Percentiles rank a stretch among this genome's conserved stretches.
Conservation (phyloP, 176 grass and related monocot genomes). For the Musa troglodytarum region DNA sequence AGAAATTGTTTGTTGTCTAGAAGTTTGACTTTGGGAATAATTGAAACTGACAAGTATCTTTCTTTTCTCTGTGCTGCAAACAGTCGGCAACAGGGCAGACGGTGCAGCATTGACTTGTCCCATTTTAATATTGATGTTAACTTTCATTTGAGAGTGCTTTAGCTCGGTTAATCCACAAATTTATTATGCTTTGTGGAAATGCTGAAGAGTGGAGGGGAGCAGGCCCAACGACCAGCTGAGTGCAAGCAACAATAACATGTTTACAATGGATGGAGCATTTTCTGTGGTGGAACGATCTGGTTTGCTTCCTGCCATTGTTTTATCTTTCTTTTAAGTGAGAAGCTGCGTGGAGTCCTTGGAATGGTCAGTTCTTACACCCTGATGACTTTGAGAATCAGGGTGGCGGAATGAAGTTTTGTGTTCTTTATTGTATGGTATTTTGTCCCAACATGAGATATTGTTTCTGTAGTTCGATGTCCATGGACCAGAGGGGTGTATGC, state of each 20-base stretch:
- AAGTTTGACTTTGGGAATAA: not conserved
- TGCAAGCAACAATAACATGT: constrained; percentile 11
- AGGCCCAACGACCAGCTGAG: not conserved
- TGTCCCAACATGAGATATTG: no score
- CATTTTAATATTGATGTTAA: no score
- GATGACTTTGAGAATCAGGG: no score
- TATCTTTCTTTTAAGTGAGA: no score
- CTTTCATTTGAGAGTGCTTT: not conserved
- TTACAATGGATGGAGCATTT: not conserved
- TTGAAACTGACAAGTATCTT: not conserved
- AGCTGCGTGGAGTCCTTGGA: no score
- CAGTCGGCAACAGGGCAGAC: not conserved
- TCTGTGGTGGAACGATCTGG: no score
- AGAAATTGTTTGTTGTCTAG: not conserved
- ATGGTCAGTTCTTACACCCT: no score
- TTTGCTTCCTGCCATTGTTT: no score
- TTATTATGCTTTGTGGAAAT: not conserved
- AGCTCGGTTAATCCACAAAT: not conserved
- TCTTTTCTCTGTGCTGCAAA: not conserved
- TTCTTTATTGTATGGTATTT: no score
- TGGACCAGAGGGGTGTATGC: no score
- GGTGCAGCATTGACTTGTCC: not conserved
- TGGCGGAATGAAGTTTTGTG: no score
- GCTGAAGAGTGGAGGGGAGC: not conserved
- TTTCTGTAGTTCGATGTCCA: no score